Evolutionary conservation across 2,329 filamentous ascomycete genomes (phyloP).

Genomic region (Epichloe elymi): DNA sequence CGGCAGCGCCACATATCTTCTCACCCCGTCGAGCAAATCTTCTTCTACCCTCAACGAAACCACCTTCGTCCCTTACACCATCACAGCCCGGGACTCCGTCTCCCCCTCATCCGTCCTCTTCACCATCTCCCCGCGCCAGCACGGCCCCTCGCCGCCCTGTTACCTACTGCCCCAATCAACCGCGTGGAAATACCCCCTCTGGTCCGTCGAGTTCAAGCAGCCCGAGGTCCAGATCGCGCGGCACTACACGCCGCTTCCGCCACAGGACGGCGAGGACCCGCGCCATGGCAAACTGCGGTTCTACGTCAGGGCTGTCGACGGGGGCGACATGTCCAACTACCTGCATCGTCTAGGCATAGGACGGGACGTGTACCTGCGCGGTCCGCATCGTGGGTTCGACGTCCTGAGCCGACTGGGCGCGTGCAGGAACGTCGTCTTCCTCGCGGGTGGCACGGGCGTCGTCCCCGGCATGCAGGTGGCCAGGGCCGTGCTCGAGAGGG

Average conservation of each 20-base stretch:
- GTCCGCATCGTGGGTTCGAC: slow-evolving; percentile 60
- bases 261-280: slow-evolving; percentile 17
- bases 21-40: slow-evolving; percentile 11
- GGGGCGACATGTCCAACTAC: slow-evolving; percentile 79
- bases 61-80: slow-evolving; percentile 52
- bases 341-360: slow-evolving; percentile 52
- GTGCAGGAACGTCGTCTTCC: slow-evolving; percentile 50
- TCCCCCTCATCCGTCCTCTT: slow-evolving; percentile 57
- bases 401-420: slow-evolving; percentile 21
- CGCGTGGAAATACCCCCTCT: slow-evolving; percentile 44
- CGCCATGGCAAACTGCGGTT: slow-evolving; percentile 46
- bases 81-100: slow-evolving; percentile 47
- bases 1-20: slow-evolving; percentile 15
- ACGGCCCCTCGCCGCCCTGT: slow-evolving; percentile 13
- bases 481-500: slow-evolving; percentile 39
- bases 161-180: slow-evolving; percentile 13
- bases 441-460: slow-evolving; percentile 88
- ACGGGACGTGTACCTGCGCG: slow-evolving; percentile 59
- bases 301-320: slow-evolving; percentile 62
- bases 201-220: slow-evolving; percentile 89
- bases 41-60: slow-evolving; percentile 37
- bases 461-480: slow-evolving; percentile 78
- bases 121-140: slow-evolving; percentile 37
- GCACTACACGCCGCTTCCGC: slow-evolving; percentile 79
- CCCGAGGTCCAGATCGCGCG: slow-evolving; percentile 85